These are phyloP conservation scores for Chenopodium suecicum DNA, from an alignment of 148 eudicot species.

Conservation along the genomic window DNA sequence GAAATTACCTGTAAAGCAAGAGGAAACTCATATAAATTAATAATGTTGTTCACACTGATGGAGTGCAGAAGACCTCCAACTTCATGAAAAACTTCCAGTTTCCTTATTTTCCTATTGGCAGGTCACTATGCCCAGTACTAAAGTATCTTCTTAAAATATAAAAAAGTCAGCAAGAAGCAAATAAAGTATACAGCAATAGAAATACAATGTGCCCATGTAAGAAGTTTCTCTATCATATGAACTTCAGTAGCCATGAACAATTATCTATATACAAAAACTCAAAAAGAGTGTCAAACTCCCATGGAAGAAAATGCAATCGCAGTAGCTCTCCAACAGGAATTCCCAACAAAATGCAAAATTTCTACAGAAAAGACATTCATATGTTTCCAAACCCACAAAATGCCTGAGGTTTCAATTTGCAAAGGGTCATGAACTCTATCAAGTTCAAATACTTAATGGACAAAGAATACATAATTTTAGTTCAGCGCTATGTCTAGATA, in stretches of 20 bases:
- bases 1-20: conserved; percentile 67
- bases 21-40: background rate
- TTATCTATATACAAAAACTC: background rate
- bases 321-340: background rate
- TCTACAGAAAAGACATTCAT: background rate
- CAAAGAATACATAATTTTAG: background rate
- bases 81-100: background rate
- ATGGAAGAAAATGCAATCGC: background rate
- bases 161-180: background rate
- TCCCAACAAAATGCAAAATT: background rate
- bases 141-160: background rate
- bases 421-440: background rate
- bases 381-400: background rate
- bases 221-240: background rate
- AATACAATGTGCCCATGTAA: background rate
- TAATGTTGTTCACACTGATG: background rate
- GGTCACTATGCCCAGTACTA: background rate
- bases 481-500: background rate
- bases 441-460: background rate
- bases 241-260: background rate
- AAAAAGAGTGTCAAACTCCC: background rate
- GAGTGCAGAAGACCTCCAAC: background rate
- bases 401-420: background rate
- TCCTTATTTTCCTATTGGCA: background rate
- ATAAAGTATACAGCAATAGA: background rate